These are phyloP conservation scores for Pichia kudriavzevii DNA, from an alignment of 1,139 yeast genomes.

Conservation along the genomic window DNA sequence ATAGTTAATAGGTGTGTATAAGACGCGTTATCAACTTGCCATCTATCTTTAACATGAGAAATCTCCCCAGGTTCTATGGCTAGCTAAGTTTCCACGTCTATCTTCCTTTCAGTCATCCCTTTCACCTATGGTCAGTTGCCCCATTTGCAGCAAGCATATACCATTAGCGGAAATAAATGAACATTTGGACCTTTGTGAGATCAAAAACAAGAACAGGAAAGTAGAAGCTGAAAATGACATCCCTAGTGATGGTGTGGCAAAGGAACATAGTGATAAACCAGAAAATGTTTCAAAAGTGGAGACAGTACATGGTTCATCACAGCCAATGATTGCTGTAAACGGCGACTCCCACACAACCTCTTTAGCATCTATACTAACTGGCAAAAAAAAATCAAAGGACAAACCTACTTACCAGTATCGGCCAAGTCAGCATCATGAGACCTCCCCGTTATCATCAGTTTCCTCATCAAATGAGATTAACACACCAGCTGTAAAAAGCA, in stretches of 20 bases:
- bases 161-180: slow-evolving; percentile 23
- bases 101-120: too few species aligned
- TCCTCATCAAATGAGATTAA: too few species aligned
- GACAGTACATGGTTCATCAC: not conserved
- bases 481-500: too few species aligned
- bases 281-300: not conserved
- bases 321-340: not conserved
- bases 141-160: slow-evolving; percentile 25
- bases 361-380: slow-evolving; percentile 17
- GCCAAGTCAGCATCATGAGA: slow-evolving; percentile 2
- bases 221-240: not conserved
- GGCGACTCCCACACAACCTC: too few species aligned
- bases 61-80: too few species aligned
- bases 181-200: slow-evolving; percentile 27
- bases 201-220: slow-evolving; percentile 5
- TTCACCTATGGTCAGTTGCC: slow-evolving; percentile 28
- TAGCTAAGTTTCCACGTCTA: too few species aligned
- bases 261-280: not conserved
- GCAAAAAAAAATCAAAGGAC: slow-evolving; percentile 15
- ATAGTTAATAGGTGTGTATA: too few species aligned
- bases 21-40: too few species aligned
- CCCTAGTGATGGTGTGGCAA: not conserved
- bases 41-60: too few species aligned
- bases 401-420: slow-evolving; percentile 19
- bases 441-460: too few species aligned